These are phyloP conservation scores for Backusella macrospora DNA, from an alignment of 192 early-diverging fungal species.

Conservation along the genomic window DNA sequence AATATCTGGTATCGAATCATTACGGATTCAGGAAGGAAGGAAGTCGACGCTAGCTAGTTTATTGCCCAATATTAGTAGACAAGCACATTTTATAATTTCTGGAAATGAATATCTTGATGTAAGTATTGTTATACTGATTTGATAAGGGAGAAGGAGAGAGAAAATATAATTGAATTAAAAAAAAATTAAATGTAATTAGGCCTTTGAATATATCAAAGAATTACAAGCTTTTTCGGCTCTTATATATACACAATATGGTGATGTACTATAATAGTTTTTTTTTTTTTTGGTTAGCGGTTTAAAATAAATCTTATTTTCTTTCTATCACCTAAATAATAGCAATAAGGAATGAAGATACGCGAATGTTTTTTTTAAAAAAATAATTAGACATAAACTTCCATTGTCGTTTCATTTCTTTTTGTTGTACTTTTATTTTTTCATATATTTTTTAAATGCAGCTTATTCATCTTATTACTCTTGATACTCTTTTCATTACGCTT, in stretches of 20 bases:
- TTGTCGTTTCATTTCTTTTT: background rate
- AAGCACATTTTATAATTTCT: constrained; percentile 73
- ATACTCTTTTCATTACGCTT: background rate
- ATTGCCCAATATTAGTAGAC: constrained; percentile 66
- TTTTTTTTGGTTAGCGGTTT: background rate
- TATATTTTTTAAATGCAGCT: background rate
- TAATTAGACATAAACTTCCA: background rate
- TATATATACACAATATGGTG: constrained; percentile 72
- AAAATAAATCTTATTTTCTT: background rate
- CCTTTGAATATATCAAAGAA: constrained; percentile 69
- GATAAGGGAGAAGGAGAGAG: background rate
- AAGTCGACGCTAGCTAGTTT: constrained; percentile 62
- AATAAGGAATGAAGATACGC: background rate
- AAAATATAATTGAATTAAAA: background rate
- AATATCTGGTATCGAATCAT: constrained; percentile 53
- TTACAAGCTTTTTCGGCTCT: constrained; percentile 77
- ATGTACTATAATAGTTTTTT: constrained; percentile 8
- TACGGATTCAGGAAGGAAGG: constrained; percentile 37
- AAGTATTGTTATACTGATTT: constrained; percentile 1
- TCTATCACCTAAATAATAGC: background rate
- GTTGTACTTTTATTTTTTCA: background rate
- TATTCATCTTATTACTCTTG: background rate
- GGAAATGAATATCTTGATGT: constrained; percentile 77
- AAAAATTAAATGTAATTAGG: constrained; percentile 24
- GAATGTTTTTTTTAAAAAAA: background rate